These are phyloP conservation scores for Samsoniella hepiali DNA, from an alignment of 2,329 filamentous ascomycete species.

Conservation along the genomic window DNA sequence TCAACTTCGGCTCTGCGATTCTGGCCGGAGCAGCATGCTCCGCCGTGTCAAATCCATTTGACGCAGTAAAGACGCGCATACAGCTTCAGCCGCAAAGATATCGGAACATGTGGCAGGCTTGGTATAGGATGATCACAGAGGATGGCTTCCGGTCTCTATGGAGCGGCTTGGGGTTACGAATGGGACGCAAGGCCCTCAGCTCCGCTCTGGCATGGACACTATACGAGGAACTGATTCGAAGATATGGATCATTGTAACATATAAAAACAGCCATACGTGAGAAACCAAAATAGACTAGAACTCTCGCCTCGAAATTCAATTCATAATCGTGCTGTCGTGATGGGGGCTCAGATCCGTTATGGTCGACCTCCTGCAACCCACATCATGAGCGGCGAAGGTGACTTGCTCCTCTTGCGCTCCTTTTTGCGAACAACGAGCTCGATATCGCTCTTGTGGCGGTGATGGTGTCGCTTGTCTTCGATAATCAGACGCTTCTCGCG, in stretches of 20 bases:
- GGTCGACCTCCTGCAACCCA: constrained; percentile 51
- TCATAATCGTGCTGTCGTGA: constrained; percentile 6
- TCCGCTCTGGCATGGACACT: constrained; percentile 96
- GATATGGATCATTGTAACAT: constrained; percentile 33
- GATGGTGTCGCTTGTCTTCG: constrained; percentile 43
- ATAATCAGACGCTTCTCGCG: constrained; percentile 55
- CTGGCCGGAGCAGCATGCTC: constrained; percentile 80
- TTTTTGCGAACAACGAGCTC: constrained; percentile 50
- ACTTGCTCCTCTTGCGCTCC: constrained; percentile 54
- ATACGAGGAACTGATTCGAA: constrained; percentile 87
- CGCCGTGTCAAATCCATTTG: constrained; percentile 90
- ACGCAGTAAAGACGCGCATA: constrained; percentile 91
- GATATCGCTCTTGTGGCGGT: constrained; percentile 50
- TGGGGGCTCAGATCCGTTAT: not conserved
- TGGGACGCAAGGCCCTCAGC: constrained; percentile 87
- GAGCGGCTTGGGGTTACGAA: constrained; percentile 80
- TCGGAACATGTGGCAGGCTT: constrained; percentile 76
- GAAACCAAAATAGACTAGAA: constrained; percentile 14
- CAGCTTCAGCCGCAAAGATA: constrained; percentile 85
- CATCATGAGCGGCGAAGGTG: constrained; percentile 52
- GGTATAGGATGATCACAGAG: constrained; percentile 71
- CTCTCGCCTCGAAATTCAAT: constrained; percentile 5
- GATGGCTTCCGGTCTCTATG: constrained; percentile 80
- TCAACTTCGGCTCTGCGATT: constrained; percentile 84
- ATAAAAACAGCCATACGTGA: constrained; percentile 3